These are phyloP conservation scores for Chaetomium sp. DNA, from an alignment of 2,329 filamentous ascomycete species.

Conservation along the genomic window DNA sequence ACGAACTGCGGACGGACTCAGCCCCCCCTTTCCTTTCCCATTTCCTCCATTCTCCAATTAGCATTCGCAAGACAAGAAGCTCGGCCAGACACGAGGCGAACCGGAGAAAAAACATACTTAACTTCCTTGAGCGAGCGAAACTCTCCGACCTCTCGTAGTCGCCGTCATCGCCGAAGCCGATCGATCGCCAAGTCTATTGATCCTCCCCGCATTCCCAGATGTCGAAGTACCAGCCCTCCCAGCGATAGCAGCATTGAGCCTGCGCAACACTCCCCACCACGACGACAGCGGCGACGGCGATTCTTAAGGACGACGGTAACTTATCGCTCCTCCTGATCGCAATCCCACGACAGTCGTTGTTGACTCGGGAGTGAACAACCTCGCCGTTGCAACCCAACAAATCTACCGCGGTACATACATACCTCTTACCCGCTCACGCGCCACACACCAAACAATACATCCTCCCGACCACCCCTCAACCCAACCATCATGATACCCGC, in stretches of 20 bases:
- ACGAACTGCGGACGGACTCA: background rate
- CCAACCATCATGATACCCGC: conserved; percentile 19
- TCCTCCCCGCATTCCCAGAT: conserved; percentile 14
- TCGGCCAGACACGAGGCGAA: background rate
- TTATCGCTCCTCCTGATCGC: no score
- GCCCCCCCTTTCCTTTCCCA: background rate
- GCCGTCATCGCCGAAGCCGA: background rate
- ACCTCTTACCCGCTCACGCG: no score
- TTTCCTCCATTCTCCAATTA: background rate
- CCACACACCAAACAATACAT: background rate
- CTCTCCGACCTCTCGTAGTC: background rate
- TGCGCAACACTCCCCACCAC: conserved; percentile 5
- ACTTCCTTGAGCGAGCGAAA: background rate
- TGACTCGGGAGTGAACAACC: no score
- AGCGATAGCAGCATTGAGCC: conserved; percentile 17
- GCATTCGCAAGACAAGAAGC: background rate
- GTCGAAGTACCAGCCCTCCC: conserved; percentile 10
- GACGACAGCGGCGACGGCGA: background rate
- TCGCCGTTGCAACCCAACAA: no score
- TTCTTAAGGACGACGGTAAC: background rate
- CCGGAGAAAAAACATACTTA: no score
- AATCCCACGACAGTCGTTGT: no score
- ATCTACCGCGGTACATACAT: no score
- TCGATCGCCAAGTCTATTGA: no score
- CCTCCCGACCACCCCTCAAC: background rate